A percentile compares a stretch with the other conserved stretches of the same genome.
Conservation (phyloP, 2,329 filamentous ascomycete species). For the Colletotrichum sp. region DNA sequence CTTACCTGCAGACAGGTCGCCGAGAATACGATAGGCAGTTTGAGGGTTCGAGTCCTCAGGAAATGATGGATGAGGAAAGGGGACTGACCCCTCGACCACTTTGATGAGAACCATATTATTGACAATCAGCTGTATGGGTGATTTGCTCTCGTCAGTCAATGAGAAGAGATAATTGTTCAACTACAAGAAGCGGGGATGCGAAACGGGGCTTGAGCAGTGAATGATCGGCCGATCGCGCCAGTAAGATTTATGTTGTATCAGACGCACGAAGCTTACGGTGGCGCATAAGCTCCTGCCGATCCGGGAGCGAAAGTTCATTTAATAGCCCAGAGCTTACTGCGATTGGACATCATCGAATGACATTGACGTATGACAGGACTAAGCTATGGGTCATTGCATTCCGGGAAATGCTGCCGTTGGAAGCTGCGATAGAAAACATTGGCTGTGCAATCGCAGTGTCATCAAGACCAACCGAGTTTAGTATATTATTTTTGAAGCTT, state of each 20-base stretch:
- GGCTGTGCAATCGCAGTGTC: neutral
- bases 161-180: neutral
- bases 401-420: neutral
- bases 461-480: neutral
- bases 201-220: neutral
- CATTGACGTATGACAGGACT: neutral
- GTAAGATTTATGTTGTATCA: neutral
- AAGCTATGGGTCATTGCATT: neutral
- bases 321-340: neutral
- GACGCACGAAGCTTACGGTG: neutral
- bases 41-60: neutral
- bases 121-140: neutral
- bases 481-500: neutral
- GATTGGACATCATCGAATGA: neutral
- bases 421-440: neutral
- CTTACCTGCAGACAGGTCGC: neutral
- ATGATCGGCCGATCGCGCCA: neutral
- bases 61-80: neutral
- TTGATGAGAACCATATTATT: neutral
- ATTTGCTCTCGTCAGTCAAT: too few species aligned
- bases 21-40: neutral
- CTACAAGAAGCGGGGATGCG: neutral
- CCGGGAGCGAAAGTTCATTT: neutral
- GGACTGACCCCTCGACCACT: neutral
- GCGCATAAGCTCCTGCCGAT: neutral